Conservation (phyloP, 73 alveolate species). For the Halteria grandinella region DNA sequence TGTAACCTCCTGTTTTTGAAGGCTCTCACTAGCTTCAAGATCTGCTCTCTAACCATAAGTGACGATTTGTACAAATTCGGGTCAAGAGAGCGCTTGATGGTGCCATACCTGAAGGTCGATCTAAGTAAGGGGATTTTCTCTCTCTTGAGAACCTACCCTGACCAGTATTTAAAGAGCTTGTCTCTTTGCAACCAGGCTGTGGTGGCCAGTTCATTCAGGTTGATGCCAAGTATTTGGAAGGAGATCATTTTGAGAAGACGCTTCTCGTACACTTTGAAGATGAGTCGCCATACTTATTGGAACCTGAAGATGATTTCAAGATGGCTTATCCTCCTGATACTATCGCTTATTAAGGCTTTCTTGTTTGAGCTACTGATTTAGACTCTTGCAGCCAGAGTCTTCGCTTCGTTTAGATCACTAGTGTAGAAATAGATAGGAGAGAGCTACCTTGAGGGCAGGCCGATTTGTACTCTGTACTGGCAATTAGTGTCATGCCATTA, state of each 20-base stretch:
- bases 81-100: constrained; percentile 2
- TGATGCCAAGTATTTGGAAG: constrained; percentile 31
- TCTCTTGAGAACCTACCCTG: constrained; percentile 24
- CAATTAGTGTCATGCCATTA: constrained; percentile 21
- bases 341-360: not conserved
- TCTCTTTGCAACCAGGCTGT: constrained; percentile 50
- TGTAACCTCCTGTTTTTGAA: constrained; percentile 30
- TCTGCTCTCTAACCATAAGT: constrained; percentile 32
- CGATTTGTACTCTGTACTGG: constrained; percentile 15
- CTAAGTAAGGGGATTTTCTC: constrained; percentile 34
- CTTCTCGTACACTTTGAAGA: constrained; percentile 31
- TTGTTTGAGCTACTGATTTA: constrained; percentile 18
- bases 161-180: constrained; percentile 31
- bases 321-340: not conserved
- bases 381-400: constrained; percentile 22
- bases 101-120: constrained; percentile 36
- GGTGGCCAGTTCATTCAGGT: constrained; percentile 31
- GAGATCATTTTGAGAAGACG: constrained; percentile 40
- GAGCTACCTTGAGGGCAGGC: constrained; percentile 27
- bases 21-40: constrained; percentile 3
- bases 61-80: constrained; percentile 23
- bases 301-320: constrained; percentile 22
- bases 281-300: constrained; percentile 3
- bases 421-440: constrained; percentile 24
- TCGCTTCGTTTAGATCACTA: constrained; percentile 33